Base-by-base conservation (phyloP, 1,139 yeast genomes). In the Candida gigantensis region DNA sequence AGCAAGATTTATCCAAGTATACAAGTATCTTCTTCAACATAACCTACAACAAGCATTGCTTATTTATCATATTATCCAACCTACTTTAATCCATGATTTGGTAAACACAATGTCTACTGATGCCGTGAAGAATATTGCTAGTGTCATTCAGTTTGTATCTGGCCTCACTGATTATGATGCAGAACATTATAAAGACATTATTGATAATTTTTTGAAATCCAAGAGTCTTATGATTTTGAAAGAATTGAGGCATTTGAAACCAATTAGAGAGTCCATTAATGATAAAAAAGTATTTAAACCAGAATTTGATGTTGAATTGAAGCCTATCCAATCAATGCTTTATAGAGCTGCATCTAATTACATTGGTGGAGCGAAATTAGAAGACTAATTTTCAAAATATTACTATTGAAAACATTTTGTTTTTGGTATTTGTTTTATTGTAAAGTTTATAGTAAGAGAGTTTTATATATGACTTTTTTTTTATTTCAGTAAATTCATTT, bases 1-100 rank as follows among this genome's bases (percentile, higher is more conserved):
- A 37, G 50, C 70, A 9, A 72, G 81, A 36, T 83, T 79, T 46
- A 59, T 85, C 36, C 61, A 68, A 10, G 54, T 84, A 12, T 62
- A 76, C 51, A 61, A 65, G 40, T 60, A 70, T 43, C 51, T 79
- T 37, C 66, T 75, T 34, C 55, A 57, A 23, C 44, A 50, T 32
- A 57, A 60, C 34, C 68, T 67, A 13, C 55, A 55, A 8, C 44
- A 65, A 24, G 71, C 75, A n/a, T 60, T 72, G 44, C 60, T 61
- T 40, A 61, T 76, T n/a, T 78, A 69, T 45, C 72, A 68, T 40
- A 58, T 72, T 15, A 51, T 79, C 6, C 64, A 64, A 37, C 52
- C 56, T 2, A 62, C 68, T 5, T 52, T 79, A 34, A 69, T 75
- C 42, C 54, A 58, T 24, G 59, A 66, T 11, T 49, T 71, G 32